These are phyloP conservation scores for Tulasnella sp. DNA, from an alignment of 768 basidiomycete species.

Conservation along the genomic window DNA sequence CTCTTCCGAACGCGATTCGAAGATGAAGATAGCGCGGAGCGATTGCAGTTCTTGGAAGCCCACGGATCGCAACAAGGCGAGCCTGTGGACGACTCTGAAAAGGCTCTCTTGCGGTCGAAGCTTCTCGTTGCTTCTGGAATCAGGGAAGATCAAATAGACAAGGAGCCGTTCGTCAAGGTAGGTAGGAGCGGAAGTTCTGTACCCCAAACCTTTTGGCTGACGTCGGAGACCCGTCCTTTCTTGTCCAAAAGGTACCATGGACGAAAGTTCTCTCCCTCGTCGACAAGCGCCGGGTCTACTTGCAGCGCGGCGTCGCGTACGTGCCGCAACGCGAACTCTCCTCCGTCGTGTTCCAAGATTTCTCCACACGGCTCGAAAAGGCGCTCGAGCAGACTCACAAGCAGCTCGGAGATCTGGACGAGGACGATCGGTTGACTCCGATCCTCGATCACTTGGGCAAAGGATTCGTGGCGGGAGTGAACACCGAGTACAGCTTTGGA, in stretches of 20 bases:
- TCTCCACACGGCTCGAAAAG: constrained; percentile 68
- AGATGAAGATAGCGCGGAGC: constrained; percentile 58
- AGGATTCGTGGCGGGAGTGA: constrained; percentile 89
- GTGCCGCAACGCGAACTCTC: constrained; percentile 77
- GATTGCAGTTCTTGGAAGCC: constrained; percentile 62
- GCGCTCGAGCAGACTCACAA: constrained; percentile 86
- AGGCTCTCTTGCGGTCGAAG: constrained; percentile 51
- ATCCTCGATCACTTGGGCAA: constrained; percentile 89
- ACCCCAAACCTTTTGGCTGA: background rate
- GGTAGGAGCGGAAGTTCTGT: background rate
- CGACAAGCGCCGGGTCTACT: constrained; percentile 73
- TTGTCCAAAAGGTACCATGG: constrained; percentile 79
- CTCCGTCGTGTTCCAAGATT: constrained; percentile 87
- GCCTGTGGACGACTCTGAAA: constrained; percentile 63
- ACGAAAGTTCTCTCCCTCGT: constrained; percentile 92
- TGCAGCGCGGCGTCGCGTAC: constrained; percentile 85
- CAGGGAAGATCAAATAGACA: constrained; percentile 49
- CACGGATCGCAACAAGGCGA: constrained; percentile 35
- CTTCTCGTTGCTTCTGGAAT: constrained; percentile 53
- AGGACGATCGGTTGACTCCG: constrained; percentile 88
- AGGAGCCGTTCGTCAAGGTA: constrained; percentile 81
- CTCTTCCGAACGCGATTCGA: constrained; percentile 86
- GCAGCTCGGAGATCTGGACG: constrained; percentile 86
- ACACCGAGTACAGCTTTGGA: constrained; percentile 74
- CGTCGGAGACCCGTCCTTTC: background rate